phyloP scores from a whole-genome alignment of 805 yeast species.

The Yamadazyma olivae region DNA sequence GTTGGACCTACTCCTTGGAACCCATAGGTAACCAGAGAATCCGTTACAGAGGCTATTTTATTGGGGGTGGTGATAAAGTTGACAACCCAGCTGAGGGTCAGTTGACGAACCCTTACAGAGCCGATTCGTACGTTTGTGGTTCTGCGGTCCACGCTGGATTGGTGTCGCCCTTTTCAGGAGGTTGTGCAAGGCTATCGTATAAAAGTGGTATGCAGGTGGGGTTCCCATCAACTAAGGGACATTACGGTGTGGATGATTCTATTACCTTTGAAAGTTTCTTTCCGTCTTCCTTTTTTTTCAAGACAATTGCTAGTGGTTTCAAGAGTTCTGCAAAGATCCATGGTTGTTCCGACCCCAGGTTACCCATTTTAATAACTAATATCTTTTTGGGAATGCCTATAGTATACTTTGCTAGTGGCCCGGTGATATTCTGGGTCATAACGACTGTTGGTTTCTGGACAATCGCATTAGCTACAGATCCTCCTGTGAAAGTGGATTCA shows the following conservation, averaged over 20 bases:
- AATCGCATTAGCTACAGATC: constrained; percentile 69
- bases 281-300: constrained; percentile 69
- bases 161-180: constrained; percentile 71
- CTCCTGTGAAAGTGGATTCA: constrained; percentile 64
- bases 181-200: constrained; percentile 65
- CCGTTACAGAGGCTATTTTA: constrained; percentile 67
- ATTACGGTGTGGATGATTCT: constrained; percentile 50
- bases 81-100: constrained; percentile 4
- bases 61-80: constrained; percentile 66
- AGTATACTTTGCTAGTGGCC: constrained; percentile 47
- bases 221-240: constrained; percentile 50
- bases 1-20: constrained; percentile 70
- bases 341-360: constrained; percentile 71
- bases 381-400: constrained; percentile 61
- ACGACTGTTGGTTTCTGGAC: constrained; percentile 81
- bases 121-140: constrained; percentile 87
- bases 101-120: constrained; percentile 67
- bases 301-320: constrained; percentile 22
- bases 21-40: constrained; percentile 69
- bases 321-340: constrained; percentile 17
- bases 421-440: constrained; percentile 52
- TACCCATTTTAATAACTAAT: constrained; percentile 54
- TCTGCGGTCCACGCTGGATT: constrained; percentile 87
- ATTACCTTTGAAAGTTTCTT: constrained; percentile 67
- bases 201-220: constrained; percentile 45